Conservation (phyloP, 176 grass and related monocot species). For the Tillandsia leiboldiana region DNA sequence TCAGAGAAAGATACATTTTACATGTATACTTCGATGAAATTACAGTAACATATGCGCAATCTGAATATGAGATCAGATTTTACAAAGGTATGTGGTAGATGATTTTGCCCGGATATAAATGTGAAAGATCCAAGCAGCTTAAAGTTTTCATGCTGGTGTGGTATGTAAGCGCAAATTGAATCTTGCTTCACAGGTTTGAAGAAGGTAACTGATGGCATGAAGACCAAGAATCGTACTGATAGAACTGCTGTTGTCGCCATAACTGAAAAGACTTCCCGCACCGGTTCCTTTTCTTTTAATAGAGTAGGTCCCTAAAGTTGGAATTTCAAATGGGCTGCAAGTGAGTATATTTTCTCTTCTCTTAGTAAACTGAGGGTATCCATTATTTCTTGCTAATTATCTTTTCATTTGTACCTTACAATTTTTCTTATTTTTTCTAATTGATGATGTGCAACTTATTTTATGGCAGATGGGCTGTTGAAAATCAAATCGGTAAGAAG, state of each 20-base stretch:
- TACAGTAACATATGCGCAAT: too few relatives aligned
- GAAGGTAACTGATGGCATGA: slow-evolving; percentile 95
- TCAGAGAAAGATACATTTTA: not conserved
- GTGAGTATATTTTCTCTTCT: slow-evolving; percentile 32
- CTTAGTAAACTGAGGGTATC: not conserved
- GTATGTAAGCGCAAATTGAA: not conserved
- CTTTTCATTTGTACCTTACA: not conserved
- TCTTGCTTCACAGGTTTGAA: slow-evolving; percentile 40
- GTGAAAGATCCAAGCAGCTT: not conserved
- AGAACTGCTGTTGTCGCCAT: slow-evolving; percentile 62
- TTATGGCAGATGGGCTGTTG: slow-evolving; percentile 66
- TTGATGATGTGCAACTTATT: not conserved
- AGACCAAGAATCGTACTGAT: slow-evolving; percentile 72
- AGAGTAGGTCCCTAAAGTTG: slow-evolving; percentile 64
- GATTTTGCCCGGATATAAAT: too few relatives aligned
- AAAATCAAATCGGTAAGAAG: slow-evolving; percentile 43
- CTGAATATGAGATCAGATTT: not conserved
- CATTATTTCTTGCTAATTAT: not conserved
- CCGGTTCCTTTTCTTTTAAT: slow-evolving; percentile 43
- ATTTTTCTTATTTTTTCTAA: not conserved
- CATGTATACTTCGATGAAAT: too few relatives aligned
- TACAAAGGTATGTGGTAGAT: not conserved
- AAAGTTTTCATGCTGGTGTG: not conserved
- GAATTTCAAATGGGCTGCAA: slow-evolving; percentile 99
- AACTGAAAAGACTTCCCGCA: slow-evolving; percentile 41